Evolutionary conservation across 2,329 filamentous ascomycete species (phyloP).

Genomic region (Fusarium hainanense): DNA sequence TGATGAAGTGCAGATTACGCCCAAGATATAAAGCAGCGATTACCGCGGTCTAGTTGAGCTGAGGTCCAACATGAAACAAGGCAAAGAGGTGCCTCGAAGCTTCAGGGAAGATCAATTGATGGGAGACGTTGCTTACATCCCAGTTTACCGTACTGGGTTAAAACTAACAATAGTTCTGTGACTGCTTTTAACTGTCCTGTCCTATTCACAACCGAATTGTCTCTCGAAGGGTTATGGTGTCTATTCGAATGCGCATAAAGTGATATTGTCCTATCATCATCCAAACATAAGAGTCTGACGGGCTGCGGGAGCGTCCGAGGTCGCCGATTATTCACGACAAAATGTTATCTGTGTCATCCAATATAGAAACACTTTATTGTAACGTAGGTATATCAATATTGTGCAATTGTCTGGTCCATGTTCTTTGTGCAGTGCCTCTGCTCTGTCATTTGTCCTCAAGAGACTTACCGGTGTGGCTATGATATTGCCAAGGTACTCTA

Average conservation of each 20-base stretch:
- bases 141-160: no score
- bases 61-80: neutral
- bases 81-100: neutral
- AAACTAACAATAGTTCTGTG: neutral
- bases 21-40: neutral
- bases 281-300: neutral
- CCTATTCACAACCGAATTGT: neutral
- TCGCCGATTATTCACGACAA: slow-evolving; percentile 54
- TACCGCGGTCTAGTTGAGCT: neutral
- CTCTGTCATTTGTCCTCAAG: neutral
- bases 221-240: no score
- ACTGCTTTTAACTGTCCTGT: accelerated
- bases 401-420: no score
- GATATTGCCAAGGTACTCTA: neutral
- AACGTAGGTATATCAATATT: neutral
- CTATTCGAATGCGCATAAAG: no score
- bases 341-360: slow-evolving; percentile 24
- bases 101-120: neutral
- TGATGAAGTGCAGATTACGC: neutral
- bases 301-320: slow-evolving; percentile 70
- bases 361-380: neutral
- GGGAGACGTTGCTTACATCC: neutral
- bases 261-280: neutral
- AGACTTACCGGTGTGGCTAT: neutral
- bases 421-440: no score